phyloP scores from a whole-genome alignment of 305 asterid genomes.

The Petunia hybrid region DNA sequence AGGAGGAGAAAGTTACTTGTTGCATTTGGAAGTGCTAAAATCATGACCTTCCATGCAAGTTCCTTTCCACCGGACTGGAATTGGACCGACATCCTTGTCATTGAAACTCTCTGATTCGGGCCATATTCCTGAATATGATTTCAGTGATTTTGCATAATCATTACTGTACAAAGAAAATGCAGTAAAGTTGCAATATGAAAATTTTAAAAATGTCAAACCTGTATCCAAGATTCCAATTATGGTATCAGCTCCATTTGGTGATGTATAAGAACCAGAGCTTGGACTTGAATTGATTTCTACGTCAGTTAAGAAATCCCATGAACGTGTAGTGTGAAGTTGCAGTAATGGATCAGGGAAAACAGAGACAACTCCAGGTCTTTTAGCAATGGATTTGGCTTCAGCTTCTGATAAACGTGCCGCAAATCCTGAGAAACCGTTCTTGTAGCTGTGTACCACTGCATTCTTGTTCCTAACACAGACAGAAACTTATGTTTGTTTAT shows the following conservation, averaged over 20 bases:
- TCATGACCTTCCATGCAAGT: too few relatives aligned
- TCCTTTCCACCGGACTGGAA: conserved; percentile 68
- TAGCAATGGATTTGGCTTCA: conserved; percentile 32
- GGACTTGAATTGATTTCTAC: conserved; percentile 42
- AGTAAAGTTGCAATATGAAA: too few relatives aligned
- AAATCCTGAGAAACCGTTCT: conserved; percentile 67
- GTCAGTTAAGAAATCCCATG: conserved; percentile 81
- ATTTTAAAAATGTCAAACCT: conserved; percentile 41
- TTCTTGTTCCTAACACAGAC: conserved; percentile 45
- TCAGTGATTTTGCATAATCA: too few relatives aligned
- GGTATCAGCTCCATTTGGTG: conserved; percentile 50
- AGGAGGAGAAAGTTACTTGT: background rate
- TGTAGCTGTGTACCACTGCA: conserved; percentile 43
- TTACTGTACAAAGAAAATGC: too few relatives aligned
- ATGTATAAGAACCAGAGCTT: conserved; percentile 30
- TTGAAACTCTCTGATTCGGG: conserved; percentile 50
- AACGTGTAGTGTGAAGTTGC: conserved; percentile 85
- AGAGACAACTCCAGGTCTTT: too few relatives aligned
- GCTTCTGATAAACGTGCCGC: conserved; percentile 41
- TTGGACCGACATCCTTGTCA: conserved; percentile 50
- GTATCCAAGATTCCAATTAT: conserved; percentile 82
- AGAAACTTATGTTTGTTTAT: background rate
- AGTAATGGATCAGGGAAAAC: conserved; percentile 43
- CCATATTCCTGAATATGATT: conserved; percentile 69
- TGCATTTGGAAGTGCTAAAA: too few relatives aligned